Evolutionary conservation across 139 green algal genomes (phyloP).

Genomic region (Edaphochlamys debaryana): DNA sequence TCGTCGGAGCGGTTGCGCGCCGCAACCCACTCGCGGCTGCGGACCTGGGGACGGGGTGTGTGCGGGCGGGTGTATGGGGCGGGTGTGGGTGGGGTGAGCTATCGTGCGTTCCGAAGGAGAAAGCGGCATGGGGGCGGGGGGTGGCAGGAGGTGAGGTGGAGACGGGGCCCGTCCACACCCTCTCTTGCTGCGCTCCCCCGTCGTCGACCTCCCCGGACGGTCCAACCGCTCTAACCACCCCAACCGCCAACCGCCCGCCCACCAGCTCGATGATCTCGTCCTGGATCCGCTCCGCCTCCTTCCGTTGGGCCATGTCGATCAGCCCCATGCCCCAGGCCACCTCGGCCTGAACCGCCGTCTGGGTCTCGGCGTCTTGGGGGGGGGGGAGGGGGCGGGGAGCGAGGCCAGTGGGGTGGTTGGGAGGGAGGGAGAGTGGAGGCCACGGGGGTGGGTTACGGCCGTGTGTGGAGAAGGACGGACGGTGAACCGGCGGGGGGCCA

Average conservation of each 20-base stretch:
- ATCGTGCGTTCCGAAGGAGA: no score
- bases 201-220: no score
- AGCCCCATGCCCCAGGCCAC: constrained; percentile 65
- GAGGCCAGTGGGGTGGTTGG: no score
- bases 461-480: no score
- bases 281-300: constrained; percentile 57
- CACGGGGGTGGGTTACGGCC: not conserved
- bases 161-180: not conserved
- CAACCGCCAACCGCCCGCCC: not conserved
- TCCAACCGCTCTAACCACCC: not conserved
- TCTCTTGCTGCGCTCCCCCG: not conserved
- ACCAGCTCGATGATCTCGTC: constrained; percentile 55
- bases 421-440: not conserved
- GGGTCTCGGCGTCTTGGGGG: constrained; percentile 59
- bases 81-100: not conserved
- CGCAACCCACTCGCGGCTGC: constrained; percentile 43
- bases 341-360: constrained; percentile 63
- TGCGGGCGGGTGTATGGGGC: not conserved
- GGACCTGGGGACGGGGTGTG: no score
- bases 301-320: constrained; percentile 51
- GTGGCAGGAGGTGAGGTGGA: not conserved
- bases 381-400: not conserved
- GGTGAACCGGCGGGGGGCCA: no score
- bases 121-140: no score
- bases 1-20: constrained; percentile 52